Base-by-base conservation (phyloP, 2,329 filamentous ascomycete species). In the Cladorrhinum sp. region DNA sequence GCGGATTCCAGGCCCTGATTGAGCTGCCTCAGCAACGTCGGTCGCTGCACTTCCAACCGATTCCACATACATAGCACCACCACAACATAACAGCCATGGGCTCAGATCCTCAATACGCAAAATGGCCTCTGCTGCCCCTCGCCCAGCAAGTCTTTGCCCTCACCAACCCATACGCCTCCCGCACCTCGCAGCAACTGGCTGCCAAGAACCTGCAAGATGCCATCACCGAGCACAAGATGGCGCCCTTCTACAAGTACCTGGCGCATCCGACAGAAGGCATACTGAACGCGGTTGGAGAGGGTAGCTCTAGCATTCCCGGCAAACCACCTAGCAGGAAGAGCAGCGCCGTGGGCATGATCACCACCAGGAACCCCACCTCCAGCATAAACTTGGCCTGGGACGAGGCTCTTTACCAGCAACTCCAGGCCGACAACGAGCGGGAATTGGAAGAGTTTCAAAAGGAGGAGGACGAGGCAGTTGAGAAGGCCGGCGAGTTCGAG, bases 401-500 rank as follows among this genome's bases (percentile, higher is more conserved):
- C 71, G 93, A 98, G 78, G 82, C 84, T 23, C 79, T 96, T 62
- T 98, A 97, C 74, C 84, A 90, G 70, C 83, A 85, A 73, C 78
- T 95, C 66, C 85, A 88, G 74, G 85, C 85, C 65, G 88, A 91
- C 65, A 95, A 95, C 69, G 89, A 91, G 68, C 83, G 85, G 70
- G 90, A 93, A 79, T 79, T 93, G 52, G 88, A 90, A 66, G 83
- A 79, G 55, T 86, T 90, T 70, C 87, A 93, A 77, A 92, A 92
- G 76, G 91, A 95, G 76, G 89, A 93, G 75, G 93, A 96, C 64
- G 93, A 99, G 73, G 95, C 95, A 9, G 89, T 90, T 45, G 95
- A 99, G 82, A 93, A 96, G 76, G 93, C 93, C 62, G 95, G 95
- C 58, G 95, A 99, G 71, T 97, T 92, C 12, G 95, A 99, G 78